Evolutionary conservation across 257 asterid species (phyloP), one percentile per base, ranked within the genome.

Genomic region (Jacaranda copaia): DNA sequence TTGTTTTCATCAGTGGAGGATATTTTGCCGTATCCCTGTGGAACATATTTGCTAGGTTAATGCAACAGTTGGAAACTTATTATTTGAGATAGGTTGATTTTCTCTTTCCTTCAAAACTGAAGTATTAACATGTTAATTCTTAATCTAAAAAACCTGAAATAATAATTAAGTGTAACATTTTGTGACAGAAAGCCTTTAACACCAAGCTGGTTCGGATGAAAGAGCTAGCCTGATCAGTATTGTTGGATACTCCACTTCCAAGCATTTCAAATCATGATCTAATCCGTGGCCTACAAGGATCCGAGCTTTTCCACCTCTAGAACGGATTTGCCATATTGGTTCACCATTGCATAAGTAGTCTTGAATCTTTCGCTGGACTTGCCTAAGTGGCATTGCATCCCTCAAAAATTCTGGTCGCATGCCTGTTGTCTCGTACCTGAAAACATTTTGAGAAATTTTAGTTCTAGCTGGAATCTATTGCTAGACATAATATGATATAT

Each of bases 311-410:
- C 97, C 92, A 14, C 90, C 93, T 77, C 87, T 88, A 12, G 93
- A 87, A 63, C 98, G 96, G 70, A 94, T 89, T 76, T 89, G 92
- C 98, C 98, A 88, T 68, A 84, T 82, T 12, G 97, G 95, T 78
- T 94, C 98, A 8, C 98, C 98, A 57, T 94, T 92, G 90, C 98
- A 88, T 35, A 94, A 80, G 56, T 74, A 94, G 52, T 94, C 98
- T 83, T 91, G 93, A 82, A 92, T 92, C 87, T 92, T 94, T 64
- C 93, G 84, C 68, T 83, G 86, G 16, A 91, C 95, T 76, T 89
- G 96, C 77, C 75, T 89, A 39, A 85, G 67, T 6, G 96, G 92
- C 89, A 83, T 87, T 5, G 97, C 98, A 49, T 94, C 98, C 84
- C 93, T 87, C 82, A 94, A 49, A 76, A 61, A 84, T 77, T 92